Evolutionary conservation across 305 asterid genomes (phyloP).

Genomic region (Fraxinus dipetala): DNA sequence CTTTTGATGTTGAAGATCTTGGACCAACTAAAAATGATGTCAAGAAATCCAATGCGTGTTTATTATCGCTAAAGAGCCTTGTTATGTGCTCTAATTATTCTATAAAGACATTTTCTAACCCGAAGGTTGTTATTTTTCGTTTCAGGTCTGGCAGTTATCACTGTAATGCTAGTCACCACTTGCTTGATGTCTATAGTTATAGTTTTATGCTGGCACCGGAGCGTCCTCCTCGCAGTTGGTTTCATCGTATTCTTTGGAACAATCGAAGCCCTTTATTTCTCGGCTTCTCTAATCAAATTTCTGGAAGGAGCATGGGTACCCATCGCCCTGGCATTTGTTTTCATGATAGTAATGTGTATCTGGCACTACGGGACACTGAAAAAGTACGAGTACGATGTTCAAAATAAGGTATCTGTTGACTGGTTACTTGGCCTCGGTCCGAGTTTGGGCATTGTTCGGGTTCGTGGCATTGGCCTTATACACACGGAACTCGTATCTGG

Average conservation of each 20-base stretch:
- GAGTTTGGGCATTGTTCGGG: constrained; percentile 21
- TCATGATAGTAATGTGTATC: constrained; percentile 13
- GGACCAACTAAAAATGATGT: background rate
- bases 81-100: background rate
- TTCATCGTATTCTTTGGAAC: constrained; percentile 20
- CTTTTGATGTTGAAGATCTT: background rate
- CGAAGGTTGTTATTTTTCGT: background rate
- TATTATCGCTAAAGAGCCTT: background rate
- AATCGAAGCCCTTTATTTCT: constrained; percentile 18
- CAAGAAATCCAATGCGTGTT: background rate
- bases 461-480: constrained; percentile 20
- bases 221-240: constrained; percentile 3
- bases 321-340: constrained; percentile 7
- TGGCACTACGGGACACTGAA: constrained; percentile 22
- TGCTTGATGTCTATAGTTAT: constrained; percentile 11
- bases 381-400: constrained; percentile 20
- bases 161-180: constrained; percentile 22
- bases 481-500: constrained; percentile 20
- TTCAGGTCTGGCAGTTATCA: constrained; percentile 21
- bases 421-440: constrained; percentile 23
- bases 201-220: constrained; percentile 16
- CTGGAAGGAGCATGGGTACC: constrained; percentile 25
- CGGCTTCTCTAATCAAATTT: constrained; percentile 18
- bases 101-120: background rate
- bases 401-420: constrained; percentile 20